A percentile compares a stretch with the other conserved stretches of the same genome.
Conservation (phyloP, 2,329 filamentous ascomycete species). For the Xenoacremonium recifei region DNA sequence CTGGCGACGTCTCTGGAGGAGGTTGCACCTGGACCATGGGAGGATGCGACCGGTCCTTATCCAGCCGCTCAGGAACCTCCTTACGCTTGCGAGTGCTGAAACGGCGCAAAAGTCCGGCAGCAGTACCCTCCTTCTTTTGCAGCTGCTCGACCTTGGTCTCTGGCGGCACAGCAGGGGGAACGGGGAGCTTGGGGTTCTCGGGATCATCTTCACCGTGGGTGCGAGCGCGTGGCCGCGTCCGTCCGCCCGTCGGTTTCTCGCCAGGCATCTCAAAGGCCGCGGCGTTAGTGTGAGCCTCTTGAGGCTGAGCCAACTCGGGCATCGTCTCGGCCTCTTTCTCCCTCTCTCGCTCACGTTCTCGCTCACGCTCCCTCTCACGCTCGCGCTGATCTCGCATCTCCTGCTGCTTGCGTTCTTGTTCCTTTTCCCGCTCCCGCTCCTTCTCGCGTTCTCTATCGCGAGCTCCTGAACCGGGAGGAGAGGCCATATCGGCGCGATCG, state of each 20-base stretch:
- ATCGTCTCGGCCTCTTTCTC: slow-evolving; percentile 48
- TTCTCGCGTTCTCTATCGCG: slow-evolving; percentile 32
- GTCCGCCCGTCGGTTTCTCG: slow-evolving; percentile 80
- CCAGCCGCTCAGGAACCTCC: slow-evolving; percentile 62
- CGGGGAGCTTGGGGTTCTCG: slow-evolving; percentile 46
- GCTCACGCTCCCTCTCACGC: slow-evolving; percentile 16
- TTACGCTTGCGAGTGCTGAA: slow-evolving; percentile 84
- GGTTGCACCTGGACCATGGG: slow-evolving; percentile 76
- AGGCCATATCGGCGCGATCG: slow-evolving; percentile 49
- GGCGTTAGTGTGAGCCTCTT: slow-evolving; percentile 85
- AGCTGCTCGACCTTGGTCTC: slow-evolving; percentile 60
- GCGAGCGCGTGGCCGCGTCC: slow-evolving; percentile 79
- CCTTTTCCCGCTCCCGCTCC: slow-evolving; percentile 25
- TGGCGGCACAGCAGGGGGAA: slow-evolving; percentile 34
- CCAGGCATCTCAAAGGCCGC: slow-evolving; percentile 84
- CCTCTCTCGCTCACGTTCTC: slow-evolving; percentile 25
- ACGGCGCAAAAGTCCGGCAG: slow-evolving; percentile 78
- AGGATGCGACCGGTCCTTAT: slow-evolving; percentile 67
- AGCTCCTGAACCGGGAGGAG: slow-evolving; percentile 46
- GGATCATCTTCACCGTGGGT: slow-evolving; percentile 95
- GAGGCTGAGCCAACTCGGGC: slow-evolving; percentile 76
- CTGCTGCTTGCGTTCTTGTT: slow-evolving; percentile 37
- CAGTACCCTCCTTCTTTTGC: slow-evolving; percentile 81
- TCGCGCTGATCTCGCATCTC: slow-evolving; percentile 39
- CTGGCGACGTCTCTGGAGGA: slow-evolving; percentile 60